These are phyloP conservation scores for Apiotrichum laibachii DNA, from an alignment of 1,284 basidiomycete genomes.

Conservation along the genomic window DNA sequence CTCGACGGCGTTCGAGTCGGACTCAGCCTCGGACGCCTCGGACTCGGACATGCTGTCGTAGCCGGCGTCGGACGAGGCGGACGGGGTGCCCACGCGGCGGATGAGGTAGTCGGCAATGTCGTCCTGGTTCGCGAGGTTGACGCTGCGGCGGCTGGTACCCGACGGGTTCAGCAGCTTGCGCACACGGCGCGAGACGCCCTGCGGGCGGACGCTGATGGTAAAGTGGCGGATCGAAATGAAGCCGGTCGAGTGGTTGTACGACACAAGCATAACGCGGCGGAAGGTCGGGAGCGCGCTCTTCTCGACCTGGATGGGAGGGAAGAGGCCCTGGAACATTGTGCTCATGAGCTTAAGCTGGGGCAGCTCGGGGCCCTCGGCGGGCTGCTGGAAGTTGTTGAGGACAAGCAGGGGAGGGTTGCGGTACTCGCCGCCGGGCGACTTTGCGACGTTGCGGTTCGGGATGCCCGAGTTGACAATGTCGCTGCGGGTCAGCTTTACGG, in stretches of 20 bases:
- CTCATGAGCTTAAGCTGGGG: slow-evolving; percentile 55
- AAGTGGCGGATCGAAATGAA: slow-evolving; percentile 94
- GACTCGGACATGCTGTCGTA: slow-evolving; percentile 73
- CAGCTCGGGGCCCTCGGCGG: slow-evolving; percentile 47
- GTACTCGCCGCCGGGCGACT: slow-evolving; percentile 49
- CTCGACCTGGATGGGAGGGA: slow-evolving; percentile 56
- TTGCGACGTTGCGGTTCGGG: slow-evolving; percentile 46
- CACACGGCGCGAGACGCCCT: slow-evolving; percentile 90
- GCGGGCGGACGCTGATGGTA: slow-evolving; percentile 89
- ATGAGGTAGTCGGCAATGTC: slow-evolving; percentile 96
- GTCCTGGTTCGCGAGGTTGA: slow-evolving; percentile 82
- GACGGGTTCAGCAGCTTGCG: slow-evolving; percentile 68
- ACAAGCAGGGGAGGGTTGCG: slow-evolving; percentile 53
- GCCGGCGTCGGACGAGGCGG: slow-evolving; percentile 58
- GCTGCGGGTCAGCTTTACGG: slow-evolving; percentile 14
- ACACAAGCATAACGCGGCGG: slow-evolving; percentile 86
- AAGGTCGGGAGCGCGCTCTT: slow-evolving; percentile 79
- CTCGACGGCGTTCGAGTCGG: slow-evolving; percentile 67
- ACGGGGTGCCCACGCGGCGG: slow-evolving; percentile 54
- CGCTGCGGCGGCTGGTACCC: slow-evolving; percentile 43
- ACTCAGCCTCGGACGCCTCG: slow-evolving; percentile 67
- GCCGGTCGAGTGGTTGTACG: slow-evolving; percentile 81
- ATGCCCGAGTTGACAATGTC: slow-evolving; percentile 16
- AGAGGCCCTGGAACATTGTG: slow-evolving; percentile 57
- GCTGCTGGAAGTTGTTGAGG: slow-evolving; percentile 54